Conservation (phyloP, 768 basidiomycete genomes). For the Arthromyces matolae region DNA sequence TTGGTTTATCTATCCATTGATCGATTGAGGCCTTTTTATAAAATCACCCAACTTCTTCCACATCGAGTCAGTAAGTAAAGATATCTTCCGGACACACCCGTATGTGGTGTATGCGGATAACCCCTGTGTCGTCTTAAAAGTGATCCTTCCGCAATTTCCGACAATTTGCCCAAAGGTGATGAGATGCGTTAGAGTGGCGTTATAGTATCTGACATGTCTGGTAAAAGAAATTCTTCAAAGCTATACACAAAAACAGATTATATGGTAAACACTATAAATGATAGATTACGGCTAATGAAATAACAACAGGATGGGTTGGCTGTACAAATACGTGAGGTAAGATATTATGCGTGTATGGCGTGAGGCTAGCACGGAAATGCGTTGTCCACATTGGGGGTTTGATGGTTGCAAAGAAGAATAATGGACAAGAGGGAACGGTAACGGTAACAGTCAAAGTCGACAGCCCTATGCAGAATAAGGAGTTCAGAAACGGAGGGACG, state of each 20-base stretch:
- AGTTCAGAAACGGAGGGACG: conserved; percentile 9
- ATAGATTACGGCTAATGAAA: conserved; percentile 12
- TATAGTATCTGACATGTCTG: background rate
- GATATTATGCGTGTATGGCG: conserved; percentile 2
- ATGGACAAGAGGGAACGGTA: conserved; percentile 1
- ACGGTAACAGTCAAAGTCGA: too few species aligned
- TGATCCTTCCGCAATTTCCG: background rate
- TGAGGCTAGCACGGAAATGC: too few species aligned
- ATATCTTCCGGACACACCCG: conserved; percentile 8
- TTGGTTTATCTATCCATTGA: background rate
- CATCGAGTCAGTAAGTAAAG: too few species aligned
- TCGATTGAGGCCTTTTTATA: conserved; percentile 2
- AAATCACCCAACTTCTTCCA: background rate
- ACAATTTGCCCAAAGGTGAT: background rate
- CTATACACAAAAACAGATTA: background rate
- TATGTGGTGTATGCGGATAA: too few species aligned
- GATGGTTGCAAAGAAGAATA: conserved; percentile 4
- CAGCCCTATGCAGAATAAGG: too few species aligned
- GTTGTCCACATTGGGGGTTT: too few species aligned
- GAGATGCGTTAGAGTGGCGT: background rate
- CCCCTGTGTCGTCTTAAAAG: too few species aligned
- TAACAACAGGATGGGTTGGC: conserved; percentile 11
- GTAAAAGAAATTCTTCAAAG: background rate
- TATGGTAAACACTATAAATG: background rate
- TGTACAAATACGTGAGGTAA: conserved; percentile 16